These are phyloP conservation scores for Umbellularia californica DNA, from an alignment of 164 flowering plant genomes.

Conservation along the genomic window DNA sequence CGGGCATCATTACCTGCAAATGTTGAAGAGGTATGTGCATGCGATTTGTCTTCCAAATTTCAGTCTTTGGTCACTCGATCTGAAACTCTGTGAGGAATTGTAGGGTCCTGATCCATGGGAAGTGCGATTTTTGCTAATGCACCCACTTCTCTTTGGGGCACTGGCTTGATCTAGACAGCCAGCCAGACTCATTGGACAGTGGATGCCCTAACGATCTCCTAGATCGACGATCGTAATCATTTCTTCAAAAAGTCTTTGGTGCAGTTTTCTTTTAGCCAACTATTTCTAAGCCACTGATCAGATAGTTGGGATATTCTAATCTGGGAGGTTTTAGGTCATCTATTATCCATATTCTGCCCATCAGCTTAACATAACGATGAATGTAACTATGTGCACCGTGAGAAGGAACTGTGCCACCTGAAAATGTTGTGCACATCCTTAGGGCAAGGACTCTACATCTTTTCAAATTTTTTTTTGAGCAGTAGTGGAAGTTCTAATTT, in stretches of 20 bases:
- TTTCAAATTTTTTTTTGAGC: slow-evolving; percentile 7
- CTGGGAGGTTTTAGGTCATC: neutral
- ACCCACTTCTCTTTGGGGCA: neutral
- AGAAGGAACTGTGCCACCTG: neutral
- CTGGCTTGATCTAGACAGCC: neutral
- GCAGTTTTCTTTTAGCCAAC: neutral
- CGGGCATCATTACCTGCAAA: slow-evolving; percentile 57
- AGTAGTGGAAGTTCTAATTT: slow-evolving; percentile 48
- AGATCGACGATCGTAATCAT: no score
- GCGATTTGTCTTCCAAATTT: slow-evolving; percentile 2
- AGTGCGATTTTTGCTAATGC: neutral
- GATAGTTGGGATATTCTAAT: neutral
- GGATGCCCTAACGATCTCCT: neutral
- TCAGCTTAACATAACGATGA: neutral
- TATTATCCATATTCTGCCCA: neutral
- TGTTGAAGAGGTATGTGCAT: slow-evolving; percentile 53
- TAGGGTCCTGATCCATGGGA: neutral
- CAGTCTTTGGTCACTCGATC: neutral
- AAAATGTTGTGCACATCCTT: neutral
- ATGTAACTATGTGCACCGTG: neutral
- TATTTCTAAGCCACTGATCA: neutral
- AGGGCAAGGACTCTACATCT: neutral
- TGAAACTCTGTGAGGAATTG: neutral
- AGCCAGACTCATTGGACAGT: neutral
- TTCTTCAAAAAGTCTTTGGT: no score